Conservation (phyloP, 2,329 filamentous ascomycete genomes). For the Fusarium neocosmosporiellum region DNA sequence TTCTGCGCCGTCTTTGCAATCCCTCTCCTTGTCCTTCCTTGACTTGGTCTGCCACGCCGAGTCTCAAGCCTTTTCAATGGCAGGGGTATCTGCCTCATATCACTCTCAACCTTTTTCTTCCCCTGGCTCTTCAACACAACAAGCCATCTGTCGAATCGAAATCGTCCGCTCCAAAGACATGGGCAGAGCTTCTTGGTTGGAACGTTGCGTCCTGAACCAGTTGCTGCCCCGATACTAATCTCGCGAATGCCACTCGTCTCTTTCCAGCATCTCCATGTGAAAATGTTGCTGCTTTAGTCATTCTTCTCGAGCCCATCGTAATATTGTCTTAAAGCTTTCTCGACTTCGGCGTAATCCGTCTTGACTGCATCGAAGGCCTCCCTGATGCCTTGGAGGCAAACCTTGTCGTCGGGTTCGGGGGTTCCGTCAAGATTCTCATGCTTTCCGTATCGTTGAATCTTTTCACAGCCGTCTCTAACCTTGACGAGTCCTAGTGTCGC, state of each 20-base stretch:
- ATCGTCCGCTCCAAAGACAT: slow-evolving; percentile 1
- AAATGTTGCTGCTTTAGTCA: slow-evolving; percentile 18
- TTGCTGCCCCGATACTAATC: neutral
- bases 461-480: slow-evolving; percentile 92
- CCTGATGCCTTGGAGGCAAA: slow-evolving; percentile 76
- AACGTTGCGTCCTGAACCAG: slow-evolving; percentile 14
- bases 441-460: slow-evolving; percentile 93
- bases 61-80: slow-evolving; percentile 27
- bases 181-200: neutral
- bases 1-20: slow-evolving; percentile 13
- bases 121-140: slow-evolving; percentile 25
- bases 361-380: slow-evolving; percentile 78
- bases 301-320: slow-evolving; percentile 53
- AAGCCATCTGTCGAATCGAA: slow-evolving; percentile 18
- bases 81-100: slow-evolving; percentile 38
- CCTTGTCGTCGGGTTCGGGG: slow-evolving; percentile 71
- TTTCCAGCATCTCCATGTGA: slow-evolving; percentile 13
- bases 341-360: slow-evolving; percentile 79
- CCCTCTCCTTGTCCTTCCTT: slow-evolving; percentile 19
- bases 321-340: slow-evolving; percentile 76
- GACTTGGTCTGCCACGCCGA: slow-evolving; percentile 24
- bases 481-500: slow-evolving; percentile 92
- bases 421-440: slow-evolving; percentile 82
- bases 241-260: neutral
- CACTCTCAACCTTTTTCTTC: slow-evolving; percentile 26